Evolutionary conservation across 140 eudicot genomes (phyloP).

Genomic region (Oenanthe javanica): DNA sequence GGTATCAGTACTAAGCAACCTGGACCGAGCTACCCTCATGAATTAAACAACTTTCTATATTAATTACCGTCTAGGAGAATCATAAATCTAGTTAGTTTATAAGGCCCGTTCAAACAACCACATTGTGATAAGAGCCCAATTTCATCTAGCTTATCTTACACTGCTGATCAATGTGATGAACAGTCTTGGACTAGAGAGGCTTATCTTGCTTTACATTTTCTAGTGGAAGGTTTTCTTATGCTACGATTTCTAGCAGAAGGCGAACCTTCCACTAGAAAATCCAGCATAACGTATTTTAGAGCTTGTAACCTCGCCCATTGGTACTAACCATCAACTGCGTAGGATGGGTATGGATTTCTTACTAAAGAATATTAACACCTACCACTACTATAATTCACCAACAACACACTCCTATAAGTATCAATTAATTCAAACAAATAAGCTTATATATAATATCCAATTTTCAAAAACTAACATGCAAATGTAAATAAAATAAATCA

Average conservation of each 20-base stretch:
- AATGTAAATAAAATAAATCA: neutral
- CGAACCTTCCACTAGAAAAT: no score
- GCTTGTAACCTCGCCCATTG: no score
- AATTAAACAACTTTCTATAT: neutral
- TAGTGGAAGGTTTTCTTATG: no score
- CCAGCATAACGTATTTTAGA: no score
- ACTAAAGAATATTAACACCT: neutral
- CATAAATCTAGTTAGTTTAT: no score
- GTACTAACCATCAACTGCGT: no score
- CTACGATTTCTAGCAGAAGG: no score
- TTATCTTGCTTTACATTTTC: no score
- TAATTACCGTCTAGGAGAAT: neutral
- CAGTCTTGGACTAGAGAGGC: no score
- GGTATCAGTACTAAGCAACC: neutral
- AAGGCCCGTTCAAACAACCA: neutral
- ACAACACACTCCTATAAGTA: neutral
- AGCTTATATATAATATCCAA: neutral
- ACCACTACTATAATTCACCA: neutral
- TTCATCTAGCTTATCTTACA: neutral
- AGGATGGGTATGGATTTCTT: no score
- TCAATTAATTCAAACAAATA: neutral
- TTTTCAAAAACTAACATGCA: neutral
- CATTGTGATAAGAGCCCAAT: neutral
- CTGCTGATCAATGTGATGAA: neutral
- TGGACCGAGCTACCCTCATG: neutral